Conservation (phyloP, 2,329 filamentous ascomycete genomes). For the Colletotrichum cordylinicola region DNA sequence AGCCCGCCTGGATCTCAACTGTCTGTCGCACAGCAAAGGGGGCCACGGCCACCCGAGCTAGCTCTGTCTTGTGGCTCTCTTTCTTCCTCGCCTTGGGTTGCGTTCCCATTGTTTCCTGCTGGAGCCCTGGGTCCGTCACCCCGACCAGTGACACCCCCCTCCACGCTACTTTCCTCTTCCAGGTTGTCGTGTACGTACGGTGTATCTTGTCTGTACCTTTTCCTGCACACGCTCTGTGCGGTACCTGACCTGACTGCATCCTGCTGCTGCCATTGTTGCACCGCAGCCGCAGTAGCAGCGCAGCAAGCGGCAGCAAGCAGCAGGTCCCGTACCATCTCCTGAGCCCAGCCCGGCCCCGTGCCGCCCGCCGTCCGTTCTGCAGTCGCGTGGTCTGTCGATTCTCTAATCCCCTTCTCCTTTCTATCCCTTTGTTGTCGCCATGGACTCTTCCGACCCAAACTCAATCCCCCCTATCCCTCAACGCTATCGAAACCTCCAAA, state of each 20-base stretch:
- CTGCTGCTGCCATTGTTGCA: conserved; percentile 3
- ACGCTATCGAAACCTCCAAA: conserved; percentile 21
- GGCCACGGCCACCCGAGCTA: conserved; percentile 2
- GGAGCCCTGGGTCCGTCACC: conserved; percentile 2
- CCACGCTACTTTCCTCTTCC: not conserved
- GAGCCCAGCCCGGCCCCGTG: conserved; percentile 1
- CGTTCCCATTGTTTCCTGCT: conserved; percentile 8
- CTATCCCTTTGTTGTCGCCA: conserved; percentile 9
- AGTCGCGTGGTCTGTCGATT: conserved; percentile 8
- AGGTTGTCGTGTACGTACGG: not conserved
- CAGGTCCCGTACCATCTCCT: conserved; percentile 10
- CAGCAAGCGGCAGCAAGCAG: not conserved
- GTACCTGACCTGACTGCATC: not conserved
- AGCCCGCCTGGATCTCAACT: not conserved
- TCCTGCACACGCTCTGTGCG: not conserved
- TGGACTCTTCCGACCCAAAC: conserved; percentile 19
- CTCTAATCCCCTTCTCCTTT: not conserved
- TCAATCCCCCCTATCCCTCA: conserved; percentile 24
- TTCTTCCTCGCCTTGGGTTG: not conserved
- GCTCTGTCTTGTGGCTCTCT: not conserved
- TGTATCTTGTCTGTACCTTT: not conserved
- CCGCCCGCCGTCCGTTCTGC: not conserved
- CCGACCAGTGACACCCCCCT: not conserved
- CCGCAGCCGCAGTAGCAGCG: not conserved
- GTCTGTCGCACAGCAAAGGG: not conserved